A percentile compares a stretch with the other conserved stretches of the same genome.
Conservation (phyloP, 116 monocot genomes). For the Dioscorea cayenensis region DNA sequence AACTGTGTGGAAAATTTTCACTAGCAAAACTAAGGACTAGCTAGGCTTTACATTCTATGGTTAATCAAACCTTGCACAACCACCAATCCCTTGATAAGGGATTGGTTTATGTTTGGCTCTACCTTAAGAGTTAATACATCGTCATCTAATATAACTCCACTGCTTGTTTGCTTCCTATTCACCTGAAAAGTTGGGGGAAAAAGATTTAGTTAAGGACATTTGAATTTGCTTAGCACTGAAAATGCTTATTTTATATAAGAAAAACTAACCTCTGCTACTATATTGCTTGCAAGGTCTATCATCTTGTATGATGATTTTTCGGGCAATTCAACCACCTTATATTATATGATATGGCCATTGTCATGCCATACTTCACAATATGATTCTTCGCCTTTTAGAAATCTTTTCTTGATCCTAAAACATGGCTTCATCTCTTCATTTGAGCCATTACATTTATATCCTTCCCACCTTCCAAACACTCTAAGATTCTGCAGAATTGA, state of each 20-base stretch:
- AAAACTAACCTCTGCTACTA: no score
- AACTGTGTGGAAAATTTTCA: no score
- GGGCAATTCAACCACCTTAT: no score
- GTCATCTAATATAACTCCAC: constrained; percentile 29
- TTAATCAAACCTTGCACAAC: constrained; percentile 35
- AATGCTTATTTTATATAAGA: not conserved
- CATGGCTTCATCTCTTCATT: constrained; percentile 13
- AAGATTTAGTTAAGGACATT: no score
- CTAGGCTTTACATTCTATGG: constrained; percentile 15
- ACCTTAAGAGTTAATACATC: constrained; percentile 33
- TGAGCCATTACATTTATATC: constrained; percentile 7
- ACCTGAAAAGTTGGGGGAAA: constrained; percentile 5
- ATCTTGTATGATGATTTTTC: no score
- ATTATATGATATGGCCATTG: no score
- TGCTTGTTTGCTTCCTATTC: constrained; percentile 31
- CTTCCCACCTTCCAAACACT: constrained; percentile 38
- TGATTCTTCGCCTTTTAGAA: no score
- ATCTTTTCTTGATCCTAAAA: constrained; percentile 22
- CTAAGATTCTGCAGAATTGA: constrained; percentile 21
- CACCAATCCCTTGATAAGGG: constrained; percentile 31
- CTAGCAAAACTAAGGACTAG: no score
- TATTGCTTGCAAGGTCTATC: no score
- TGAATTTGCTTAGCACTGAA: not conserved
- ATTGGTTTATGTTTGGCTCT: constrained; percentile 26
- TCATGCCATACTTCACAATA: no score